phyloP scores from a whole-genome alignment of 176 grass and related monocot genomes.

The Musa beccarii region DNA sequence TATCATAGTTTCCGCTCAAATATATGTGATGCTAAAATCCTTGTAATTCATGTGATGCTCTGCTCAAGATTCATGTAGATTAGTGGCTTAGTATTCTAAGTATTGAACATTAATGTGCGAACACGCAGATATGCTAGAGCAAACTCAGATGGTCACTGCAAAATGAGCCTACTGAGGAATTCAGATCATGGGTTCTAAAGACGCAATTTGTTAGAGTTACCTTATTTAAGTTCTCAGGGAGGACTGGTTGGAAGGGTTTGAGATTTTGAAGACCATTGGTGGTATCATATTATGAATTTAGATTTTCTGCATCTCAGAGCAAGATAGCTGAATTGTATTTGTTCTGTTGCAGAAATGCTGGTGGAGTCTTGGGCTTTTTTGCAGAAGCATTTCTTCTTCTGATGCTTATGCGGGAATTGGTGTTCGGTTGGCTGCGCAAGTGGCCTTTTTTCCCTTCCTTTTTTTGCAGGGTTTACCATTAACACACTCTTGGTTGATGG shows the following conservation, averaged over 20 bases:
- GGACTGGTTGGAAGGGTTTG: constrained; percentile 16
- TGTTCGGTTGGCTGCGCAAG: constrained; percentile 30
- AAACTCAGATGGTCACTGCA: constrained; percentile 51
- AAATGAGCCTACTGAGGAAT: constrained; percentile 54
- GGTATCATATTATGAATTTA: constrained; percentile 37
- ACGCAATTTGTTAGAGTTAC: constrained; percentile 37
- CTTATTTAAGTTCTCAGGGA: constrained; percentile 25
- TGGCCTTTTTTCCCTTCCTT: constrained; percentile 18
- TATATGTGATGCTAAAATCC: neutral
- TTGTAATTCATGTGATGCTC: constrained; percentile 24
- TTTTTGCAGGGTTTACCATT: constrained; percentile 37
- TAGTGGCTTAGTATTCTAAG: constrained; percentile 25
- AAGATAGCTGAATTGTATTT: constrained; percentile 66
- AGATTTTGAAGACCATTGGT: constrained; percentile 31
- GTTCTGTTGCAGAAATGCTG: constrained; percentile 78
- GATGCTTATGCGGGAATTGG: constrained; percentile 30
- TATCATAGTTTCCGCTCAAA: neutral
- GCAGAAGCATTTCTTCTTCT: constrained; percentile 55
- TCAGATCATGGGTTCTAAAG: constrained; percentile 47
- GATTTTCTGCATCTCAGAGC: constrained; percentile 37
- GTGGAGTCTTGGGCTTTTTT: constrained; percentile 55
- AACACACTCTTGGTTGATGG: constrained; percentile 19
- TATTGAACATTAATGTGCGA: constrained; percentile 82
- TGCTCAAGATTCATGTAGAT: constrained; percentile 15
- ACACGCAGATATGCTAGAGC: constrained; percentile 73